Conservation (phyloP, 2,329 filamentous ascomycete genomes). For the Beauveria pseudobassiana region DNA sequence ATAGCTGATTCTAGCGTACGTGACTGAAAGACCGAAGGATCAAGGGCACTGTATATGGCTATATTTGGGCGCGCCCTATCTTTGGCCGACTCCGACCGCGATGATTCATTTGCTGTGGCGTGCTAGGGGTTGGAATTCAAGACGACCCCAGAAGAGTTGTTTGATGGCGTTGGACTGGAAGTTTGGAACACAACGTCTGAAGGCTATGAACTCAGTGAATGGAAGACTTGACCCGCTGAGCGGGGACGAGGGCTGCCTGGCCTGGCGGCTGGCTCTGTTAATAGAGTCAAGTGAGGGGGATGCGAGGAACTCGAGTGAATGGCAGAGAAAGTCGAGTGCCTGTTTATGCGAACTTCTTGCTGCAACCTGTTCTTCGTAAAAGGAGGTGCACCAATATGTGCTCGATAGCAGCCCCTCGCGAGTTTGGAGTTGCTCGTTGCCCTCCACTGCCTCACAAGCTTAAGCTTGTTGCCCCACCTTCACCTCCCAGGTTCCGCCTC, state of each 20-base stretch:
- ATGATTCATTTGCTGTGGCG: conserved; percentile 11
- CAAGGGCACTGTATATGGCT: not conserved
- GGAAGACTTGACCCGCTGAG: not conserved
- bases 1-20: too few species aligned
- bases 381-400: too few species aligned
- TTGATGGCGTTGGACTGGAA: too few species aligned
- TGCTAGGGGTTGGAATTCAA: too few species aligned
- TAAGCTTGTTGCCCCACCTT: not conserved
- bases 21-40: not conserved
- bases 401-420: too few species aligned
- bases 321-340: not conserved
- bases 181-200: too few species aligned
- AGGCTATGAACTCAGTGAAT: not conserved
- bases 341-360: not conserved
- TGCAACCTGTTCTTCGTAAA: not conserved
- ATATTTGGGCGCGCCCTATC: too few species aligned
- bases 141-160: too few species aligned
- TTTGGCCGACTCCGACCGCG: conserved; percentile 12
- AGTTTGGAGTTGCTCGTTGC: not conserved
- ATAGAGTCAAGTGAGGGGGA: not conserved
- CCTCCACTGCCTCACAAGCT: not conserved
- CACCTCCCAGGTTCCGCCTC: not conserved
- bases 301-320: not conserved
- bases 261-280: not conserved
- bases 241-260: not conserved